Evolutionary conservation across 2,329 filamentous ascomycete species (phyloP).

Genomic region (Neonectria coccinea): DNA sequence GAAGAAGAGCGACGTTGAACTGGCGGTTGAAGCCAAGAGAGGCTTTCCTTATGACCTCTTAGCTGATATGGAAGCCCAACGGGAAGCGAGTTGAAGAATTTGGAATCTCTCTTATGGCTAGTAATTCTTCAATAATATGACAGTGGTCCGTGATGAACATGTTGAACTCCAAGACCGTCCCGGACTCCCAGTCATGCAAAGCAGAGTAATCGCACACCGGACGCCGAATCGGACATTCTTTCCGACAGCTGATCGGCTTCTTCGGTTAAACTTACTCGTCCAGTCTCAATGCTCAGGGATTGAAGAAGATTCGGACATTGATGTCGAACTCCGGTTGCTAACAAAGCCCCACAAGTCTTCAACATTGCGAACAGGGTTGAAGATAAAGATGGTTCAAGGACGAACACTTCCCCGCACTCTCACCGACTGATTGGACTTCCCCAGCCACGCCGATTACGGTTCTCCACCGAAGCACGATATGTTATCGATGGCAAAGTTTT

Average conservation of each 20-base stretch:
- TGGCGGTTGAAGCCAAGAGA: constrained; percentile 11
- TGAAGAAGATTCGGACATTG: neutral
- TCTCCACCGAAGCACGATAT: neutral
- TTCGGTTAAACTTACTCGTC: neutral
- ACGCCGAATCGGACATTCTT: neutral
- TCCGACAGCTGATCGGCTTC: neutral
- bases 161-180: neutral
- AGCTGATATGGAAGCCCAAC: constrained; percentile 16
- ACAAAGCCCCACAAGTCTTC: constrained; percentile 3
- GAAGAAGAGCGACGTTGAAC: constrained; percentile 11
- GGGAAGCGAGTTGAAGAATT: constrained; percentile 4
- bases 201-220: neutral
- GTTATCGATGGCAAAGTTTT: neutral
- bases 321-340: neutral
- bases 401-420: constrained; percentile 20
- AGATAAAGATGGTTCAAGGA: constrained; percentile 11
- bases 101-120: neutral
- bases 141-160: neutral
- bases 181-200: neutral
- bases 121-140: neutral
- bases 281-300: neutral
- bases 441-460: neutral
- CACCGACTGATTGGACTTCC: constrained; percentile 20
- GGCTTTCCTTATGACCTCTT: constrained; percentile 23
- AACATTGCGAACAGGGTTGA: constrained; percentile 4